Evolutionary conservation across 73 alveolate species (phyloP), one percentile per base, ranked within the genome.

Genomic region (Paramecium caudatum): DNA sequence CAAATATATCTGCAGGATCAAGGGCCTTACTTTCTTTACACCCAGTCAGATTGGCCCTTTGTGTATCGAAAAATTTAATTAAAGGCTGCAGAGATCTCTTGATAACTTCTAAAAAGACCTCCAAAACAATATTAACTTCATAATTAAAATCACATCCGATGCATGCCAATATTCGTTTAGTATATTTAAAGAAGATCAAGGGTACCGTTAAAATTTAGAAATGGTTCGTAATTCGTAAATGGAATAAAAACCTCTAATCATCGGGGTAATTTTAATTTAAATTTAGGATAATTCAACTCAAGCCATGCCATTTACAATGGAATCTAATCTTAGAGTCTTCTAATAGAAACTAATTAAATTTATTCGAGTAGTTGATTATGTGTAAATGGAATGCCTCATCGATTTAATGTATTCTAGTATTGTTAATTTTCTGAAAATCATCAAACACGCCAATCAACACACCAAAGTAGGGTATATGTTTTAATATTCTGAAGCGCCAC

Each of bases 341-440:
- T 10, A 55, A 10, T 55, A 55, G 80, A 55, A 55, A 10, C 23
- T 55, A 55, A 55, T 55, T 12, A 55, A 55, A 55, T 55, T 55
- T 23, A 21, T 43, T 12, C 23, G 80, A 55, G 12, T 55, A 43
- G n/a, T 55, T 2, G 80, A 55, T 55, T 55, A 55, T 7, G 30
- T 55, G 2, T 10, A 25, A 55, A 27, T 55, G 2, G 80, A 55
- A 43, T 27, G 80, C 6, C 23, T 55, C 46, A 55, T 55, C 7
- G 7, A 3, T 3, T 55, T 55, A 23, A 55, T 55, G 80, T 55
- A 55, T 3, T 27, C 23, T 55, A 8, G 46, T 8, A 55, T 55
- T 27, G 80, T 23, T 0, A 23, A 55, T 55, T 55, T 55, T 21
- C 30, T 55, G n/a, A 55, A 23, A 4, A 43, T 23, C 1, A 23